Percentiles rank a stretch among this genome's conserved stretches.
Evolutionary conservation across 305 asterid species (phyloP).

Genomic region (Fraxinus platypoda): DNA sequence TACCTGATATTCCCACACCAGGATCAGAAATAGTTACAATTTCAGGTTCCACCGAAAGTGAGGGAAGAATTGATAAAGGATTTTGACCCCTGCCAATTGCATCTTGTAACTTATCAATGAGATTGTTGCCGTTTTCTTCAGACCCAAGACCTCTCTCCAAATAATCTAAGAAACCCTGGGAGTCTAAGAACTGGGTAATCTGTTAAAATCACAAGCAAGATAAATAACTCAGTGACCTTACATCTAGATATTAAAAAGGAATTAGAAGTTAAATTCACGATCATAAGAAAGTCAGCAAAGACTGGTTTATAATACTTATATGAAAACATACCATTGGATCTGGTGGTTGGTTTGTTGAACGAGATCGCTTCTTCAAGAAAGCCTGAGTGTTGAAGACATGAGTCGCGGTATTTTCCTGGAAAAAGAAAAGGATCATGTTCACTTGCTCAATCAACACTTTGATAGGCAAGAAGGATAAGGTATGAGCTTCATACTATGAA

Average conservation of each 20-base stretch:
- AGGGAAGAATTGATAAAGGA: constrained; percentile 69
- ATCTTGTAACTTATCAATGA: constrained; percentile 95
- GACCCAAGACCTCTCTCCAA: constrained; percentile 87
- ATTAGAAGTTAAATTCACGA: constrained; percentile 14
- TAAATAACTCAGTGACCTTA: constrained; percentile 27
- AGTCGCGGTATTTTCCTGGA: constrained; percentile 82
- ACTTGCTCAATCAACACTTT: constrained; percentile 23
- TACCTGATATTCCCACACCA: constrained; percentile 60
- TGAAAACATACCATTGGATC: constrained; percentile 75
- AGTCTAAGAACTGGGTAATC: constrained; percentile 87
- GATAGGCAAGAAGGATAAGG: constrained; percentile 32
- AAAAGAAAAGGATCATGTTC: constrained; percentile 16
- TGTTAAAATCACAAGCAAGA: constrained; percentile 41
- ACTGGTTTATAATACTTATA: constrained; percentile 3
- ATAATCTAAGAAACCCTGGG: constrained; percentile 97
- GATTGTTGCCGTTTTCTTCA: constrained; percentile 67
- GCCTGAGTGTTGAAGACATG: constrained; percentile 92
- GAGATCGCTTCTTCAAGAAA: constrained; percentile 87
- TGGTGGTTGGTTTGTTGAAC: constrained; percentile 86
- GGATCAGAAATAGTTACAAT: constrained; percentile 68
- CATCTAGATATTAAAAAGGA: constrained; percentile 21
- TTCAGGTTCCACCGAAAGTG: constrained; percentile 54
- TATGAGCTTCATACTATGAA: constrained; percentile 67
- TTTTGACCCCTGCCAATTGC: constrained; percentile 93
- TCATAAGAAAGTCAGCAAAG: constrained; percentile 8